phyloP scores from a whole-genome alignment of 2,329 filamentous ascomycete species.

The Xylariaceae sp. region DNA sequence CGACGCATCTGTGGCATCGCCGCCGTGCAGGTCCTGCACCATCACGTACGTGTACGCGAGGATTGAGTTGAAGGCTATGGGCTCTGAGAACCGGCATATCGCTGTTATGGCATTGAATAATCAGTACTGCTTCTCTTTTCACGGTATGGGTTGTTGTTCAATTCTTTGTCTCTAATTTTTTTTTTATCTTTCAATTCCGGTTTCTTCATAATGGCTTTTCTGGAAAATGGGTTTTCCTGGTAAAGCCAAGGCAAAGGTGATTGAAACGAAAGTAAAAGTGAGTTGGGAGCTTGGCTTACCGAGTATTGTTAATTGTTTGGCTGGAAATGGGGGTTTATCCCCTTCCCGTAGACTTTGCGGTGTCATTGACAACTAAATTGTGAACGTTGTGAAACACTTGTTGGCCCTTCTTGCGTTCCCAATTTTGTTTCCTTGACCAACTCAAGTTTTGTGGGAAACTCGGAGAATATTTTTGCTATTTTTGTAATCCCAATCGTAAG shows the following conservation, averaged over 20 bases:
- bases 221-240: too few species aligned
- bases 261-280: background rate
- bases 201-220: too few species aligned
- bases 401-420: background rate
- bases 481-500: background rate
- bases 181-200: too few species aligned
- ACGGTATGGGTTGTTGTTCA: too few species aligned
- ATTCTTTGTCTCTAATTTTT: too few species aligned
- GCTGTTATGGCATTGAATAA: constrained; percentile 26
- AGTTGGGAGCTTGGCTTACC: background rate
- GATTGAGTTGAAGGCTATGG: constrained; percentile 44
- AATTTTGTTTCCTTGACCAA: background rate
- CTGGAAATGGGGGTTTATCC: background rate
- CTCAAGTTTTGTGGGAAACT: background rate
- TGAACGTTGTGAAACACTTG: too few species aligned
- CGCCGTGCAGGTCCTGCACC: constrained; percentile 34
- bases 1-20: constrained; percentile 35
- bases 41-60: constrained; percentile 42
- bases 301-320: background rate
- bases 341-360: background rate
- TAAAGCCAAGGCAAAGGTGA: too few species aligned
- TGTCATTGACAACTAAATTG: background rate
- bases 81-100: constrained; percentile 43
- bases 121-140: too few species aligned
- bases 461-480: background rate